Evolutionary conservation across 2,329 filamentous ascomycete genomes (phyloP), one percentile per base, ranked within the genome.

Genomic region (Albophoma yamanashiensis): DNA sequence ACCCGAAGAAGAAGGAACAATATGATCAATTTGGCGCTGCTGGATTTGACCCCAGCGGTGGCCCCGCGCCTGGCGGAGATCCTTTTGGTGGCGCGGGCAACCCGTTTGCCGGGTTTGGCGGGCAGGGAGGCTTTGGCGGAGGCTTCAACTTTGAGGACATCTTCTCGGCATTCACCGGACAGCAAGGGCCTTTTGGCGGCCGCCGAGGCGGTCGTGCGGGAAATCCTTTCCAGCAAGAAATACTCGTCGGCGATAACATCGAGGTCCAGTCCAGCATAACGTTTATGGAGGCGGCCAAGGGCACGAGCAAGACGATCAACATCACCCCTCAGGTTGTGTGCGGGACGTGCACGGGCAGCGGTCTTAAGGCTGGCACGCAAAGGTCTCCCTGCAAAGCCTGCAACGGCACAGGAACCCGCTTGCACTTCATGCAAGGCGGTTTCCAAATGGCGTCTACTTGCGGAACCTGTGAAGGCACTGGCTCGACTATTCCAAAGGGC

Each of bases 371-470:
- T 61, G 93, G 93, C 14, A 83, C 87, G 15, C 86, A 89, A 73
- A 82, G 86, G 66, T 79, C 84, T 31, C 79, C 86, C 63, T 99
- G 94, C 75, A 87, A 86, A 71, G 79, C 83, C 58, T 99, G 94
- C 72, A 87, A 89, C 62, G 94, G 94, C 20, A 91, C 91, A 1
- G 94, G 94, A 57, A 90, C 89, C 43, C 82, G 90, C 60, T 87
- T 97, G 56, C 91, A 96, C 73, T 88, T 91, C 69, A 89, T 97
- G 83, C 87, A 91, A 67, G 92, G 92, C 59, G 92, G 92, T 31
- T 97, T 99, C 77, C 93, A 97, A 77, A 93, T 99, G 88, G 91
- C 90, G 5, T 91, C 90, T 63, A 95, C 92, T 1, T 99, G 94
- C 74, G 81, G 83, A 25, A 77, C 85, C 42, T 99, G 94, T 72